Evolutionary conservation across 148 eudicot genomes (phyloP).

Genomic region (Silene latifolia): DNA sequence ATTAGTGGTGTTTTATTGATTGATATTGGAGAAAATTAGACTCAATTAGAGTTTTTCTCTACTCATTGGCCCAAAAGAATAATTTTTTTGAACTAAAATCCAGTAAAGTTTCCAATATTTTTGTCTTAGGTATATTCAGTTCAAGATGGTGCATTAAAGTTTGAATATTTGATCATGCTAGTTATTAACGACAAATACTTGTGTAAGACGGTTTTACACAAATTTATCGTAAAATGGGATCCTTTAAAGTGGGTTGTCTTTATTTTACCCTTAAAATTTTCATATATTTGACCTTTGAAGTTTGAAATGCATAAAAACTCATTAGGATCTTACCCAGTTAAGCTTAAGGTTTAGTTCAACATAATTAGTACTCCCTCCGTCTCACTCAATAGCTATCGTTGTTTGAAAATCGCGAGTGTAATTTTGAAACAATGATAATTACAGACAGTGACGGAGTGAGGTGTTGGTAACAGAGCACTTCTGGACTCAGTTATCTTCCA

Average conservation of each 20-base stretch:
- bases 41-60: too few relatives aligned
- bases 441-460: too few relatives aligned
- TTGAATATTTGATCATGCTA: conserved; percentile 12
- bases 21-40: not conserved
- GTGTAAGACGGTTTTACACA: too few relatives aligned
- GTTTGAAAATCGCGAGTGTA: too few relatives aligned
- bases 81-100: not conserved
- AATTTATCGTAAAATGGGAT: too few relatives aligned
- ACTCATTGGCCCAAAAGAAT: not conserved
- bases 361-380: not conserved
- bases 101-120: not conserved
- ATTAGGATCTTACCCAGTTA: not conserved
- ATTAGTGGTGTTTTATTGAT: not conserved
- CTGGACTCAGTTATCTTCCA: not conserved
- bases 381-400: not conserved
- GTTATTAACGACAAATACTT: not conserved
- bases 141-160: not conserved
- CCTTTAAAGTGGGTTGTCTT: not conserved
- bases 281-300: conserved; percentile 6
- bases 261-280: not conserved
- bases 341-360: not conserved
- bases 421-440: too few relatives aligned
- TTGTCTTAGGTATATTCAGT: too few relatives aligned
- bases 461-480: not conserved
- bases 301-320: conserved; percentile 1